phyloP scores from a whole-genome alignment of 1,284 basidiomycete species.

The Thecaphora thlaspeos region DNA sequence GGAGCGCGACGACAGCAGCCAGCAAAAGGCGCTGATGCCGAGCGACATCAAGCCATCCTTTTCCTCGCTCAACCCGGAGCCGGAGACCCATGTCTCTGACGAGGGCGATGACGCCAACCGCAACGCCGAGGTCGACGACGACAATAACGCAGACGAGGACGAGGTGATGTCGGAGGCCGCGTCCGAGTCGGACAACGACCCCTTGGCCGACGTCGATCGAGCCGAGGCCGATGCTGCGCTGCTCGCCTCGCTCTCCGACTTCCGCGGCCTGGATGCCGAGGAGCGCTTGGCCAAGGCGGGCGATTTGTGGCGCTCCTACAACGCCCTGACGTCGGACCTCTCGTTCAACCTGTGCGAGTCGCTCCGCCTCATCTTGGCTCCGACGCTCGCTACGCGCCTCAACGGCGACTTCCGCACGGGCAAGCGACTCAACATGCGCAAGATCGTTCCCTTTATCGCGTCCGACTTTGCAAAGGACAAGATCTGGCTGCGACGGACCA shows the following conservation, averaged over 20 bases:
- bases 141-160: conserved; percentile 62
- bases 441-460: conserved; percentile 97
- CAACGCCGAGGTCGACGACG: conserved; percentile 63
- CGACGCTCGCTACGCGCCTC: conserved; percentile 87
- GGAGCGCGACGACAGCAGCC: conserved; percentile 44
- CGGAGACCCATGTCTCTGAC: conserved; percentile 18
- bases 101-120: conserved; percentile 24
- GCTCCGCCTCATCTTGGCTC: conserved; percentile 91
- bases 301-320: conserved; percentile 85
- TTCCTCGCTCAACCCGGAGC: conserved; percentile 14
- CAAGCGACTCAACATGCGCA: conserved; percentile 98
- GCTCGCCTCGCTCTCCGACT: conserved; percentile 60
- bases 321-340: conserved; percentile 83
- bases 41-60: conserved; percentile 35
- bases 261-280: conserved; percentile 66
- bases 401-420: conserved; percentile 97
- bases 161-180: conserved; percentile 25
- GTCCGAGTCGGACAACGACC: conserved; percentile 7
- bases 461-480: conserved; percentile 99
- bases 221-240: conserved; percentile 31
- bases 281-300: conserved; percentile 67
- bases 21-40: conserved; percentile 44
- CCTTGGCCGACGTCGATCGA: conserved; percentile 42
- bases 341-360: conserved; percentile 80
- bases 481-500: conserved; percentile 94